Evolutionary conservation across 2,329 filamentous ascomycete genomes (phyloP), one percentile per base, ranked within the genome.

Genomic region (Cercospora beticola): DNA sequence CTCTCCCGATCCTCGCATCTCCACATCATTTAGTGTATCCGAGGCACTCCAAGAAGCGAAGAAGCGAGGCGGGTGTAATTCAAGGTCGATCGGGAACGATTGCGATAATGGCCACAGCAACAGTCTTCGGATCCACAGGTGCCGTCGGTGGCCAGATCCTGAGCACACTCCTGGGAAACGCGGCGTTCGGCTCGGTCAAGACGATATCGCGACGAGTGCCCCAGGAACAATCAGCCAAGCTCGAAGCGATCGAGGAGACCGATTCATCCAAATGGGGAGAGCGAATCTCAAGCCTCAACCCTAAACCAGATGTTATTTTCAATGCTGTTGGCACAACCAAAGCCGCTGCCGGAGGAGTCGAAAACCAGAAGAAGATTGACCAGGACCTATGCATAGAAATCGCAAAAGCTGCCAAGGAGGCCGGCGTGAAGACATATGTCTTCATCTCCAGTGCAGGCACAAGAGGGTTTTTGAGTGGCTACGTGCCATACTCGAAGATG

Each of bases 301-400:
- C 70, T 4, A 58, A 57, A 5, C 72, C 72, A 12, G 68, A 68
- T 6, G 54, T 69, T 7, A 43, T 73, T 18, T 72, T 73, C 63
- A 73, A 73, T 30, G 72, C 78, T 5, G 74, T 81, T 8, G 79
- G 79, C 30, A 80, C 79, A 10, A 80, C 78, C 2, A 69, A 69
- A 46, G 76, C 76, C 3, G 68, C 72, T 23, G 79, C 79, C 3
- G 79, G 79, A 1, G 74, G 78, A 12, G 54, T 80, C 46, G 68
- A 75, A 59, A 77, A 79, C 12, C 79, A 81, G 67, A 78, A 78
- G 76, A 78, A 77, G 63, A 79, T 81, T 65, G 79, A 81, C 68
- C 78, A 80, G 65, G 79, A 80, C 65, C 63, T 77, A 36, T 78
- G 75, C 61, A 71, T 80, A 8, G 78, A 79, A 63, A 78, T 76